Percentiles rank a stretch among this genome's conserved stretches.
phyloP scores from a whole-genome alignment of 495 filamentous ascomycete genomes.

The Sporormia fimetaria region DNA sequence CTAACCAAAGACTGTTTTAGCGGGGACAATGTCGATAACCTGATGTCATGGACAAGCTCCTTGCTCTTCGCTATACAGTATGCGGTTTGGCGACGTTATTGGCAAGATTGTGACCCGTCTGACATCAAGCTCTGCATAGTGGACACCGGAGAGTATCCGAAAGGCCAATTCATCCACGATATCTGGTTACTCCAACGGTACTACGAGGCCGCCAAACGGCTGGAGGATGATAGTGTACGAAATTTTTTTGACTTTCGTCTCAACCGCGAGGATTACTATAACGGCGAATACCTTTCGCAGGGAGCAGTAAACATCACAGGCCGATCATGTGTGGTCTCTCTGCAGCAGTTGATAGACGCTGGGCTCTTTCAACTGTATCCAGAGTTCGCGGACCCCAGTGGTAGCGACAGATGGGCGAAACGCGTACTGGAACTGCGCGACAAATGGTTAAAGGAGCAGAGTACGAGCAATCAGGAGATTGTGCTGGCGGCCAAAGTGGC shows the following conservation, averaged over 20 bases:
- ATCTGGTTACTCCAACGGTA: conserved; percentile 28
- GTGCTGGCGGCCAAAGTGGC: too few relatives aligned
- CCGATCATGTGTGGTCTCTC: conserved; percentile 15
- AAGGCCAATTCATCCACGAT: conserved; percentile 29
- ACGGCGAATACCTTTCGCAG: conserved; percentile 35
- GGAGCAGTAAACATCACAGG: conserved; percentile 22
- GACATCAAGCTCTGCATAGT: conserved; percentile 30
- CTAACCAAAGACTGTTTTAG: conserved; percentile 23
- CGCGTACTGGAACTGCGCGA: too few relatives aligned
- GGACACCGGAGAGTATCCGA: conserved; percentile 27
- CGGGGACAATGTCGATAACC: conserved; percentile 20
- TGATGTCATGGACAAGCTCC: conserved; percentile 35
- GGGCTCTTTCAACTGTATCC: too few relatives aligned
- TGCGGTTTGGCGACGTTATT: conserved; percentile 21
- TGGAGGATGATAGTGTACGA: conserved; percentile 7
- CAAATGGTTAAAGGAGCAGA: too few relatives aligned
- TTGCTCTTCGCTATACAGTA: conserved; percentile 33
- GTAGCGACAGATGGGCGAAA: too few relatives aligned
- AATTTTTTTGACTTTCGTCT: conserved; percentile 10
- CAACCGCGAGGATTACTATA: conserved; percentile 21
- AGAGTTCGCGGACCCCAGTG: too few relatives aligned
- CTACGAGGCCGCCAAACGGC: conserved; percentile 6
- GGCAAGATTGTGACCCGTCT: background rate
- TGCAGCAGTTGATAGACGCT: conserved; percentile 5
- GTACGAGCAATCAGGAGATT: too few relatives aligned